phyloP scores from a whole-genome alignment of 768 basidiomycete species.

The Lactarius hengduanensis region DNA sequence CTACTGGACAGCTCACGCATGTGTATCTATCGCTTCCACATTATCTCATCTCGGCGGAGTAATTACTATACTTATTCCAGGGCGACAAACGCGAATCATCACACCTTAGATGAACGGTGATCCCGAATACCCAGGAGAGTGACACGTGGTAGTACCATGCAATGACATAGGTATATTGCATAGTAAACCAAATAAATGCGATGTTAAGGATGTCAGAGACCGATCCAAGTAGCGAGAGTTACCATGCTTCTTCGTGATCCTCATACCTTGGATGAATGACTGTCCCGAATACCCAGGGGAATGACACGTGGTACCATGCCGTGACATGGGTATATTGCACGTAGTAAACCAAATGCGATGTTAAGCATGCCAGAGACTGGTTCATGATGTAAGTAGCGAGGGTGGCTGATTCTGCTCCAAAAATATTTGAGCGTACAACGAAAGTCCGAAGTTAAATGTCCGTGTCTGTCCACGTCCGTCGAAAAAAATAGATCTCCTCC shows the following conservation, averaged over 20 bases:
- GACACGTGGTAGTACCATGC: neutral
- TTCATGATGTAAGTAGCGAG: slow-evolving; percentile 17
- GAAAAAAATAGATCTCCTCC: neutral
- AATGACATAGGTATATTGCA: neutral
- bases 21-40: neutral
- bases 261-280: neutral
- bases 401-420: neutral
- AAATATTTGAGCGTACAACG: neutral
- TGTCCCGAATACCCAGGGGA: neutral
- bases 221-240: slow-evolving; percentile 11
- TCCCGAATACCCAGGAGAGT: neutral
- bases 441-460: slow-evolving; percentile 7
- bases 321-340: slow-evolving; percentile 1
- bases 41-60: neutral
- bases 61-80: neutral
- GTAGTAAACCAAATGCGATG: slow-evolving; percentile 11
- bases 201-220: slow-evolving; percentile 6
- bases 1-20: neutral
- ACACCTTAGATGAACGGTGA: neutral
- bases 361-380: slow-evolving; percentile 4
- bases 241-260: neutral
- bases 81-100: neutral
- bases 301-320: neutral
- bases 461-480: slow-evolving; percentile 7
- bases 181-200: slow-evolving; percentile 1